phyloP scores from a whole-genome alignment of 1,284 basidiomycete species.

The Caloboletus firmus region DNA sequence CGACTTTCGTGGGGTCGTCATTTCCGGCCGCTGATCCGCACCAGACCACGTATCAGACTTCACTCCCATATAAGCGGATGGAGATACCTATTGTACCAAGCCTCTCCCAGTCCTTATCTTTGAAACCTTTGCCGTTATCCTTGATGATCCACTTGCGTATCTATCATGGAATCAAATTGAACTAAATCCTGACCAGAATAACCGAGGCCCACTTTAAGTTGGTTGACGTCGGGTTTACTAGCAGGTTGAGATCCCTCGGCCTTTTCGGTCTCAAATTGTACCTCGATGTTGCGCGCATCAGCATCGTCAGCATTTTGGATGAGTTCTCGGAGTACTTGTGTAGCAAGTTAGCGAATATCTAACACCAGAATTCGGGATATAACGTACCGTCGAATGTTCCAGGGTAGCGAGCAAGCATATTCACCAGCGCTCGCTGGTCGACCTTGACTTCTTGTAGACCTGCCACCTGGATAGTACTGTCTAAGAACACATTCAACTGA shows the following conservation, averaged over 20 bases:
- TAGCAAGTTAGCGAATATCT: background rate
- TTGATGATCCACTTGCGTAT: conserved; percentile 71
- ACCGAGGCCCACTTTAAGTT: background rate
- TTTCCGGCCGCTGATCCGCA: conserved; percentile 70
- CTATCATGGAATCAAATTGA: background rate
- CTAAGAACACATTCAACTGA: background rate
- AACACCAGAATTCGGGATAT: background rate
- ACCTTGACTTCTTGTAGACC: conserved; percentile 17
- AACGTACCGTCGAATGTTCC: conserved; percentile 19
- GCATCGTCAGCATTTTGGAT: conserved; percentile 96
- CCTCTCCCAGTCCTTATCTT: conserved; percentile 82
- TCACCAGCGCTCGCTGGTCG: conserved; percentile 16
- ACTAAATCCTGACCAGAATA: background rate
- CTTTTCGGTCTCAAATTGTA: conserved; percentile 70
- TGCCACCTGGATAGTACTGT: background rate
- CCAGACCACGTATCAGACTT: conserved; percentile 1
- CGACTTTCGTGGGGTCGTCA: conserved; percentile 81
- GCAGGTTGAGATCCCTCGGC: conserved; percentile 34
- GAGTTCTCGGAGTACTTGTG: conserved; percentile 81
- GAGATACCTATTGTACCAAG: conserved; percentile 79
- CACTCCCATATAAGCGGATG: background rate
- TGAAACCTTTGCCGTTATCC: conserved; percentile 82
- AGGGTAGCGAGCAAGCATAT: conserved; percentile 25
- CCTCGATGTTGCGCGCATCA: conserved; percentile 72
- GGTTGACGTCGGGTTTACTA: background rate